Conservation (phyloP, 2,329 filamentous ascomycete genomes). For the Colletotrichum echinochloae region DNA sequence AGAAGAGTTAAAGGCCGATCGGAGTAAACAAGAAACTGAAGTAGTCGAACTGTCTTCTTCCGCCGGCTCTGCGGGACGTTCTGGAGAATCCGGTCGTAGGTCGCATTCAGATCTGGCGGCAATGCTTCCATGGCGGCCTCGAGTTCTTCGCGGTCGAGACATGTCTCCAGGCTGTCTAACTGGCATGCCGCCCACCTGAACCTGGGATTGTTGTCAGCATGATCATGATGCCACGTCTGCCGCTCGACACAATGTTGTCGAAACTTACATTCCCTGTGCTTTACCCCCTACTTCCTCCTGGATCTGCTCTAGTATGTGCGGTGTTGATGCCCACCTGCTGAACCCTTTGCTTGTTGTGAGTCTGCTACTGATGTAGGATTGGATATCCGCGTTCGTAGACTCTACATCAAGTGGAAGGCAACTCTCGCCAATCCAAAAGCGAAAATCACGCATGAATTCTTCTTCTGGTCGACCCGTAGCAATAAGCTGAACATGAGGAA, state of each 20-base stretch:
- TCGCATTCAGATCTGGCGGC: not conserved
- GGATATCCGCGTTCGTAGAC: conserved; percentile 6
- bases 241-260: accelerated
- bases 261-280: conserved; percentile 13
- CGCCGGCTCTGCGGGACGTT: conserved; percentile 36
- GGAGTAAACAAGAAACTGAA: conserved; percentile 43
- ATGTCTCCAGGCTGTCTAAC: not conserved
- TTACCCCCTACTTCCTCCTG: not conserved
- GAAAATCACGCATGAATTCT: conserved; percentile 9
- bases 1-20: conserved; percentile 37
- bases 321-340: not conserved
- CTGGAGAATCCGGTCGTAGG: conserved; percentile 6
- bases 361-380: conserved; percentile 4
- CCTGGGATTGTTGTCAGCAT: not conserved
- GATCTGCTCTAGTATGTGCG: not conserved
- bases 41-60: conserved; percentile 40
- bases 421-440: not conserved
- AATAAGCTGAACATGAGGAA: conserved; percentile 21
- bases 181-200: conserved; percentile 15
- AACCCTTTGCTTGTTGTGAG: not conserved
- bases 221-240: not conserved
- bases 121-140: not conserved
- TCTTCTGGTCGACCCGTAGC: conserved; percentile 17
- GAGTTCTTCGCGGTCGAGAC: not conserved
- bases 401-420: not conserved